phyloP scores from a whole-genome alignment of 129 eudicot genomes.

The Helichrysum umbraculigerum region DNA sequence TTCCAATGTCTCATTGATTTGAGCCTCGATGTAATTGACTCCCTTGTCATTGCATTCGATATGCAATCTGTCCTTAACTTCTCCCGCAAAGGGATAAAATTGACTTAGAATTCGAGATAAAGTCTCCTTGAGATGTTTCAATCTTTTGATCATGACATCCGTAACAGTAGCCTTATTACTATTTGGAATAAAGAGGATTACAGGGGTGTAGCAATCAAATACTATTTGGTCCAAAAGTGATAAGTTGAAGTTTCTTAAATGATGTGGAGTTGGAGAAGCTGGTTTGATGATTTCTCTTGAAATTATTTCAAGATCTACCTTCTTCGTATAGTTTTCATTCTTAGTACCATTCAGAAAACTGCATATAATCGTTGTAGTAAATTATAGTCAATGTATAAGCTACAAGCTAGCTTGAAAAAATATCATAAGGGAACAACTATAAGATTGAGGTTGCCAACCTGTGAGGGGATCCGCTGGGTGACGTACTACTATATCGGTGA shows the following conservation, averaged over 20 bases:
- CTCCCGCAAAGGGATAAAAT: conserved; percentile 25
- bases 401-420: background rate
- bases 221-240: conserved; percentile 11
- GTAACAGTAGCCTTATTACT: background rate
- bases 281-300: conserved; percentile 28
- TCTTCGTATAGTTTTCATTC: background rate
- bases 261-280: conserved; percentile 23
- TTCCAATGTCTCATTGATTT: background rate
- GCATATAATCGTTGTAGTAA: background rate
- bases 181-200: conserved; percentile 2
- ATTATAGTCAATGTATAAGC: background rate
- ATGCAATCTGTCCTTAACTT: conserved; percentile 9
- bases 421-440: background rate
- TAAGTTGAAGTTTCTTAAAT: conserved; percentile 8
- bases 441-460: background rate
- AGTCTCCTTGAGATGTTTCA: conserved; percentile 21
- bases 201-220: conserved; percentile 24
- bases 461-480: too few species aligned
- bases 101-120: conserved; percentile 10
- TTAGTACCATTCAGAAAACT: background rate
- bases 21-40: conserved; percentile 17
- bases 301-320: conserved; percentile 21
- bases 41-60: conserved; percentile 36
- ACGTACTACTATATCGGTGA: too few species aligned
- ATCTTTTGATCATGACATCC: background rate